Evolutionary conservation across 2,329 filamentous ascomycete genomes (phyloP).

Genomic region (Plectosphaerella plurivora): DNA sequence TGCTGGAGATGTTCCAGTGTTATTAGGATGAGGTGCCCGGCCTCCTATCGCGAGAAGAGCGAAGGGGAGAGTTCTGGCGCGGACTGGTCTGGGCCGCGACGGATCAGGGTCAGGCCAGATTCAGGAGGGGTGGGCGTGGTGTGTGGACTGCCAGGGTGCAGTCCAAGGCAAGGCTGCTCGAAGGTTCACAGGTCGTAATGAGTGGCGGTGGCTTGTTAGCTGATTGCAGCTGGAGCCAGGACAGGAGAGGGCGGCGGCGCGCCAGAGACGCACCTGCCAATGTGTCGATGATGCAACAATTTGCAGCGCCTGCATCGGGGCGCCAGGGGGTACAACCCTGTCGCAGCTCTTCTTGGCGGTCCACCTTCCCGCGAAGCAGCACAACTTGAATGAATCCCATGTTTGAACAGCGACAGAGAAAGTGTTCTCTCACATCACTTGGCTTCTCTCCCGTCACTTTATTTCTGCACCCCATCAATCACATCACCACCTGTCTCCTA

Average conservation of each 20-base stretch:
- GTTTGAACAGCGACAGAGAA: too few species aligned
- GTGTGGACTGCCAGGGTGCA: not conserved
- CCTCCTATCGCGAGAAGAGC: not conserved
- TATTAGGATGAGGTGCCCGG: not conserved
- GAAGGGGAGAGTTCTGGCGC: not conserved
- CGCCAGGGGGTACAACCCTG: not conserved
- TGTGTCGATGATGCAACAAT: slow-evolving; percentile 1
- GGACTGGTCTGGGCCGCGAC: not conserved
- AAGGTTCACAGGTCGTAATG: not conserved
- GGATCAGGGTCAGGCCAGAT: not conserved
- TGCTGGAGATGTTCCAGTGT: too few species aligned
- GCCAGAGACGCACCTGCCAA: not conserved
- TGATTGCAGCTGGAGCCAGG: not conserved
- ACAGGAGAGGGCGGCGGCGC: not conserved
- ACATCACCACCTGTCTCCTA: not conserved
- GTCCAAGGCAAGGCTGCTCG: not conserved
- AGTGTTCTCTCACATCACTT: too few species aligned
- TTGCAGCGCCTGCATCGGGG: not conserved
- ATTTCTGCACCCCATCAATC: not conserved
- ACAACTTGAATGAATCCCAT: not conserved
- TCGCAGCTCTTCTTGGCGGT: not conserved
- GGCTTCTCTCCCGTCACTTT: not conserved
- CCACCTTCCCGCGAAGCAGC: not conserved
- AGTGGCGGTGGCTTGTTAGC: not conserved
- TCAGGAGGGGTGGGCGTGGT: not conserved